phyloP scores from a whole-genome alignment of 2,329 filamentous ascomycete species.

The Calonectria ilicicola region DNA sequence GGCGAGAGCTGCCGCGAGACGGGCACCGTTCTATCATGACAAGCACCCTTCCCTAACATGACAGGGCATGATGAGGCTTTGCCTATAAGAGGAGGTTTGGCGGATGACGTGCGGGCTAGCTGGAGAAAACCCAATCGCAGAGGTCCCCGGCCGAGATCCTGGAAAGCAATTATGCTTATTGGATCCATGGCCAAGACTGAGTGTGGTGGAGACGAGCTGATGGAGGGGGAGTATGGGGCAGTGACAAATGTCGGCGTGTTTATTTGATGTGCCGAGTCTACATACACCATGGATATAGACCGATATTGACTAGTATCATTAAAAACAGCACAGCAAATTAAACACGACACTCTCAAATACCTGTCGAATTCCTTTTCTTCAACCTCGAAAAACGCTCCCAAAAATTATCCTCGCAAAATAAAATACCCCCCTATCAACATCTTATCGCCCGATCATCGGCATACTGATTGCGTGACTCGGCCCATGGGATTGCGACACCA shows the following conservation, averaged over 20 bases:
- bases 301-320: too few species aligned
- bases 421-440: neutral
- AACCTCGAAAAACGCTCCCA: neutral
- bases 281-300: neutral
- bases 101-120: conserved; percentile 37
- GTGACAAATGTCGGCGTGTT: neutral
- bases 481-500: conserved; percentile 42
- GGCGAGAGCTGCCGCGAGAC: conserved; percentile 2
- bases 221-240: neutral
- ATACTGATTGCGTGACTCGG: conserved; percentile 36
- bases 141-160: conserved; percentile 35
- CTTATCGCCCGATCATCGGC: neutral
- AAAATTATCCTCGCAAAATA: neutral
- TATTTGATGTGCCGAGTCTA: neutral
- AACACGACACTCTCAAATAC: neutral
- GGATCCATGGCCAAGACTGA: neutral
- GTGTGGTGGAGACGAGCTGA: neutral
- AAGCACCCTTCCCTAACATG: conserved; percentile 18
- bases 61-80: conserved; percentile 22
- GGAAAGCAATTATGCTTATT: conserved; percentile 13
- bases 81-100: conserved; percentile 15
- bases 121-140: conserved; percentile 35
- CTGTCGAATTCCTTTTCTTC: neutral
- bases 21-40: neutral
- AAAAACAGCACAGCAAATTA: neutral